Evolutionary conservation across 306 rosid genomes (phyloP), one percentile per base, ranked within the genome.

Genomic region (Lagenaria siceraria): DNA sequence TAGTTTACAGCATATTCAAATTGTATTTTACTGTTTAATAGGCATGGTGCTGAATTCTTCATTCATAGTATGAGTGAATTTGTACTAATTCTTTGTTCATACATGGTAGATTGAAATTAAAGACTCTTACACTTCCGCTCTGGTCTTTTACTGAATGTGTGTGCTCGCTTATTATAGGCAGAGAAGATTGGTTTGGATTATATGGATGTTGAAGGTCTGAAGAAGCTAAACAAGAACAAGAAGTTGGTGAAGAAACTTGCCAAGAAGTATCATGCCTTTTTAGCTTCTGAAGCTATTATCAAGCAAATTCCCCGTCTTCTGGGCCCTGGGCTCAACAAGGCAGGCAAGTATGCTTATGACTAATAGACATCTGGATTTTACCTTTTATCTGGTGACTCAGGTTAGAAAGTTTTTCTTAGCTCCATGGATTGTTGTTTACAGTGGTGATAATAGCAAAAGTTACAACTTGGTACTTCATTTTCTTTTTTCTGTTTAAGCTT

Each of bases 271-370:
- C 96, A 90, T 84, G 94, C 96, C 46, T 92, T 90, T 79, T 86
- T 92, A 19, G 98, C 98, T 8, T 92, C 98, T 10, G 98, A 92
- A 79, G 90, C 98, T 53, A 90, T 90, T 9, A 92, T 92, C 15
- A 92, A 90, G 86, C 96, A 90, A 87, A 92, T 92, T 63, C 97
- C 97, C 22, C 93, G 93, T 81, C 93, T 92, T 52, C 77, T 92
- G 84, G 96, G 96, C 55, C 97, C 93, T 75, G 96, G 97, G 62
- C 97, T 92, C 76, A 92, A 92, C 87, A 92, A 92, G 86, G 97
- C 97, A 78, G 96, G 96, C 93, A 79, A 29, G 97, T 88, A 15
- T 42, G 19, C 65, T 21, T 15, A 18, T 64, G 22, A 43, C 10
- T 75, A 4, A 19, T 8, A 29, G 29, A 38, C 43, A 19, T 38